Evolutionary conservation across 164 flowering plant genomes (phyloP).

Genomic region (Malania oleifera): DNA sequence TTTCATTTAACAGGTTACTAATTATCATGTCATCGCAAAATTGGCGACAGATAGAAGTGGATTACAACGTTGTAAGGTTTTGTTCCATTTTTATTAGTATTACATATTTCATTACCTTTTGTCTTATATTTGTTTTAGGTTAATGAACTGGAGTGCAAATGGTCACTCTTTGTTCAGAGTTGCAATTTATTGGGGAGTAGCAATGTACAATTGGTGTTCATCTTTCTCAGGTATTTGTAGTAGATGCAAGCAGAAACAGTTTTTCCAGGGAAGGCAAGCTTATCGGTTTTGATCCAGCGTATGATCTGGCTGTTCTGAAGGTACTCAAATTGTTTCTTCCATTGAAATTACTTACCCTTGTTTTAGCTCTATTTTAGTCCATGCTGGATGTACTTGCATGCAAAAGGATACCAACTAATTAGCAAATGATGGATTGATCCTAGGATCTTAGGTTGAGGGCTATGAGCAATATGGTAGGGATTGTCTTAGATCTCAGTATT

Average conservation of each 20-base stretch:
- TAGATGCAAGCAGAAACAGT: constrained; percentile 54
- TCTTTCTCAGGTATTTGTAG: constrained; percentile 47
- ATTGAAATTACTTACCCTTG: not conserved
- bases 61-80: constrained; percentile 80
- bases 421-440: too few relatives aligned
- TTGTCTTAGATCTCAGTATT: too few relatives aligned
- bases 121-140: not conserved
- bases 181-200: too few relatives aligned
- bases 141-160: not conserved
- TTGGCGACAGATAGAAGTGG: constrained; percentile 73
- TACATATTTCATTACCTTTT: not conserved
- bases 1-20: constrained; percentile 59
- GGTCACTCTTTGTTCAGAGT: too few relatives aligned
- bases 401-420: too few relatives aligned
- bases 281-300: constrained; percentile 71
- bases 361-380: too few relatives aligned
- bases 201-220: not conserved
- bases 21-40: constrained; percentile 83
- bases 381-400: too few relatives aligned
- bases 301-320: constrained; percentile 89
- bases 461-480: too few relatives aligned
- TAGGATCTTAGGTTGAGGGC: too few relatives aligned
- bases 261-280: constrained; percentile 60
- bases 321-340: constrained; percentile 22
- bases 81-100: constrained; percentile 7